Evolutionary conservation across 495 filamentous ascomycete species (phyloP).

Genomic region (Aspergillus carlsbadensis): DNA sequence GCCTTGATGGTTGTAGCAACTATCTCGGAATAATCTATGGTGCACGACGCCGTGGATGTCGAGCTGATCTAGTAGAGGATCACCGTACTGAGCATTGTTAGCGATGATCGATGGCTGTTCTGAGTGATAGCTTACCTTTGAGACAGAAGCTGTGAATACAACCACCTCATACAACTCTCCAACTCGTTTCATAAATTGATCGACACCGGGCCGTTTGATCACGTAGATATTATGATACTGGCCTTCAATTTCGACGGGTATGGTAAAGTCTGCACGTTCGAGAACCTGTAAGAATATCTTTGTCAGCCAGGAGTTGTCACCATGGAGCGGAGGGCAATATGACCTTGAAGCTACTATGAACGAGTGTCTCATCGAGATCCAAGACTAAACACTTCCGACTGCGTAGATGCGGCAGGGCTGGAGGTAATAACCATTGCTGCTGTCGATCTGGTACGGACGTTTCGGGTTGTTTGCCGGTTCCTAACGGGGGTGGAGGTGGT

Average conservation of each 20-base stretch:
- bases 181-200: constrained; percentile 98
- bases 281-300: constrained; percentile 63
- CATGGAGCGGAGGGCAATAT: neutral
- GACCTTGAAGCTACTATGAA: constrained; percentile 99
- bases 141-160: constrained; percentile 97
- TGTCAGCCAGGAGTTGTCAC: neutral
- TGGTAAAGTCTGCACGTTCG: constrained; percentile 97
- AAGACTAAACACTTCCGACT: constrained; percentile 93
- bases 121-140: constrained; percentile 66
- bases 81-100: constrained; percentile 70
- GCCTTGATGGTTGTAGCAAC: constrained; percentile 98
- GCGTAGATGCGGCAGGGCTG: constrained; percentile 70
- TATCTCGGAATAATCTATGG: constrained; percentile 94
- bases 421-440: constrained; percentile 76
- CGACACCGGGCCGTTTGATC: constrained; percentile 95
- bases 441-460: constrained; percentile 40
- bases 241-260: constrained; percentile 98
- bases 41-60: constrained; percentile 98
- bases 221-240: constrained; percentile 99
- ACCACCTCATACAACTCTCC: constrained; percentile 98
- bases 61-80: constrained; percentile 92
- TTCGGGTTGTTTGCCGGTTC: constrained; percentile 33
- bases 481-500: constrained; percentile 59
- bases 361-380: constrained; percentile 96
- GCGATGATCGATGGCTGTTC: neutral